Conservation (phyloP, 2,329 filamentous ascomycete species). For the Zasmidium citrigriseum region DNA sequence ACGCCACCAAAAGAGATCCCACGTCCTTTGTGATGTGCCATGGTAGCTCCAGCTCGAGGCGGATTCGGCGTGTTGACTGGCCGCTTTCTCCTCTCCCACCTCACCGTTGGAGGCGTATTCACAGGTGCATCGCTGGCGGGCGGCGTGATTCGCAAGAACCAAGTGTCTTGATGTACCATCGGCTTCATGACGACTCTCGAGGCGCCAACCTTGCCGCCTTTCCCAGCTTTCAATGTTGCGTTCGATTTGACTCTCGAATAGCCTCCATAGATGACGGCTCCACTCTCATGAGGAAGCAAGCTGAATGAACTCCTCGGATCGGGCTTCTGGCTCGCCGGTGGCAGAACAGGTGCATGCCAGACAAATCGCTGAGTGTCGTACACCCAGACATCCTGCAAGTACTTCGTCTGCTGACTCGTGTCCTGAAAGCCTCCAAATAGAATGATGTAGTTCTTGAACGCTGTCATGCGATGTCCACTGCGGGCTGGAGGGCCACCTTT, state of each 20-base stretch:
- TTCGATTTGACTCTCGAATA: conserved; percentile 85
- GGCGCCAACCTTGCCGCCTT: conserved; percentile 57
- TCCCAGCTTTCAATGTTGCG: conserved; percentile 60
- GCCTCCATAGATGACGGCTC: conserved; percentile 87
- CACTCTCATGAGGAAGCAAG: conserved; percentile 84
- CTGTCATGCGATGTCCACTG: conserved; percentile 80
- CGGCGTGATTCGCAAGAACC: conserved; percentile 80
- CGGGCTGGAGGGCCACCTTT: conserved; percentile 79
- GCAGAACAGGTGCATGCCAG: conserved; percentile 77
- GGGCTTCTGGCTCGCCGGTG: conserved; percentile 74
- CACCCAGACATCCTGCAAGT: conserved; percentile 90
- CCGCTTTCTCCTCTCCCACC: conserved; percentile 92
- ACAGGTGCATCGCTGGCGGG: conserved; percentile 67
- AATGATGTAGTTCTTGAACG: conserved; percentile 94
- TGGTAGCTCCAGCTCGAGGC: conserved; percentile 81
- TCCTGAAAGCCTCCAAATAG: conserved; percentile 97
- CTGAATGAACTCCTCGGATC: conserved; percentile 91
- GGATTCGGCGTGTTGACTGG: conserved; percentile 87
- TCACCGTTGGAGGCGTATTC: conserved; percentile 68
- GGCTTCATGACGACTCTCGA: conserved; percentile 78
- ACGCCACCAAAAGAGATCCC: conserved; percentile 94
- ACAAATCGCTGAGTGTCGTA: conserved; percentile 87
- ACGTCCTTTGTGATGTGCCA: conserved; percentile 90
- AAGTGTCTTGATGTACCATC: conserved; percentile 91
- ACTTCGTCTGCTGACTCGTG: conserved; percentile 91